Base-by-base conservation (phyloP, 2,329 filamentous ascomycete genomes). In the Lasiodiplodia theobromae region DNA sequence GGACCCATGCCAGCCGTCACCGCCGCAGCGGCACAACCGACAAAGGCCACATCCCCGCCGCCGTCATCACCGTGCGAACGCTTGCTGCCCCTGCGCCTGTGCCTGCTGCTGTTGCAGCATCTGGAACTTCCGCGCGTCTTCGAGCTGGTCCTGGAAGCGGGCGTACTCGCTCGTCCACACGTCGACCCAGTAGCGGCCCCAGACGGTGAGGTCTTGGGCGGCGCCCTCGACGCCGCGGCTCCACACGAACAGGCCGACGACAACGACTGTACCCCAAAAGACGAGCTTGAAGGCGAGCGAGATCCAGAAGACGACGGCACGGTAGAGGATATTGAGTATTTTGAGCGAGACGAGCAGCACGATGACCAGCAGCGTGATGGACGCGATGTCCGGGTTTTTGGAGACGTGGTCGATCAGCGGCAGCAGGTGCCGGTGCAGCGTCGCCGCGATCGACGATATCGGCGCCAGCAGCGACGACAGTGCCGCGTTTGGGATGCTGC, bases 291-390 rank as follows among this genome's bases (percentile, higher is more conserved):
- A 78, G 12, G 85, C 84, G 67, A 97, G 76, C n/a, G 86, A 83
- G 65, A 93, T 87, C 88, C 93, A 93, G 82, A 90, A 96, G 75
- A 93, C 82, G 69, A 97, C 84, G 23, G 93, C 81, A 70, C 92
- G 87, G 70, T 89, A 88, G 21, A 93, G 82, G 82, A 91, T 91
- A 77, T 90, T 86, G 71, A 90, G 81, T 52, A 96, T 83, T 71
- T 88, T 87, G 69, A 90, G 80, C 14, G 84, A 85, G 68, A 94
- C 77, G 76, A 93, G 83, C 64, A 95, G 79, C 67, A 89, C 80
- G 37, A 89, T 72, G 54, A 90, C 80, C 4, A 92, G 82, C 10
- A 89, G 74, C 16, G 84, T 82, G 64, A 91, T 79, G 11, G 86
- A 82, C 57, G 86, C 78, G 67, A 85, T 77, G 74, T 85, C 83